Evolutionary conservation across 2,329 filamentous ascomycete species (phyloP).

Genomic region (Chaetothyriales sp.): DNA sequence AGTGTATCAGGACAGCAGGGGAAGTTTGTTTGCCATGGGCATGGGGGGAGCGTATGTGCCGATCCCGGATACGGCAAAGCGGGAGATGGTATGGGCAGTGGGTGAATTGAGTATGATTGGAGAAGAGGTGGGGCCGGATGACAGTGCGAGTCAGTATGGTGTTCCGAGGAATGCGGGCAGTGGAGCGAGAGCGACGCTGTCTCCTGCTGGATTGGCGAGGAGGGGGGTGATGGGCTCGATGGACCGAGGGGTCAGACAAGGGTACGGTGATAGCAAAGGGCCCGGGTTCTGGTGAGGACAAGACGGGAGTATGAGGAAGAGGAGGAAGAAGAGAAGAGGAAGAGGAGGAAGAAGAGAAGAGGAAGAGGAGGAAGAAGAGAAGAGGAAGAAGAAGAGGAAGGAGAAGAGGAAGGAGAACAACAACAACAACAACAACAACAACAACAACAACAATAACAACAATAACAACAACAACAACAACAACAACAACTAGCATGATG

Average conservation of each 20-base stretch:
- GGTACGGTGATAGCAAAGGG: background rate
- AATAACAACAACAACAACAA: too few species aligned
- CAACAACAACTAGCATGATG: too few species aligned
- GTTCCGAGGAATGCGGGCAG: background rate
- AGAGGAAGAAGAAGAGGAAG: too few species aligned
- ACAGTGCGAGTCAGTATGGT: conserved; percentile 17
- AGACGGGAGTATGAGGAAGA: too few species aligned
- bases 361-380: background rate
- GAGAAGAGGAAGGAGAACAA: too few species aligned
- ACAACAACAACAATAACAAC: too few species aligned
- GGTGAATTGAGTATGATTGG: background rate
- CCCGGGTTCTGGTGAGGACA: background rate
- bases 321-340: too few species aligned
- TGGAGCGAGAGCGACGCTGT: background rate
- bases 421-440: too few species aligned
- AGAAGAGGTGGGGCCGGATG: conserved; percentile 11
- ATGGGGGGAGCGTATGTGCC: conserved; percentile 15
- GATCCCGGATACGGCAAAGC: conserved; percentile 1
- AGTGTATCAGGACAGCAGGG: conserved; percentile 6
- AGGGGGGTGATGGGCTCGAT: background rate
- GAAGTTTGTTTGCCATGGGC: conserved; percentile 8
- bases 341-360: background rate
- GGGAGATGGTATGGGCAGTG: background rate
- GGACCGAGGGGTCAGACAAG: background rate
- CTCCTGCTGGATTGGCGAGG: background rate